Conservation (phyloP, 805 yeast species). For the Kodamaea hsintzibuensis region DNA sequence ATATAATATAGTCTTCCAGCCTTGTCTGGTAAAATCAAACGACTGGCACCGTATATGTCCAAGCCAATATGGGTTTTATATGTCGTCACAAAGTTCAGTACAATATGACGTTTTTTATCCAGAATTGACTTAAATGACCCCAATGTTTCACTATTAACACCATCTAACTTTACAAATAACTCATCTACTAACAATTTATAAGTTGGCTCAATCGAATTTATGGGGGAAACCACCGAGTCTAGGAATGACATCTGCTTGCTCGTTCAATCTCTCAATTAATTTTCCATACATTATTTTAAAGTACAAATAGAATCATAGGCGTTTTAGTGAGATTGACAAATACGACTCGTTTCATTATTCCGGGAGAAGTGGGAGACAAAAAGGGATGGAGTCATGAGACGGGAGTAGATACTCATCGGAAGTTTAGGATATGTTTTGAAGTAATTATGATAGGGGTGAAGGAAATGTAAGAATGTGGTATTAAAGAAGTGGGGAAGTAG, state of each 20-base stretch:
- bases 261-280: not conserved
- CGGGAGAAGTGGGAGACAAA: not conserved
- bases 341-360: too few species aligned
- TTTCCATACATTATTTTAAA: not conserved
- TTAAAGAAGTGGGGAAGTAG: too few species aligned
- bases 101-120: slow-evolving; percentile 26
- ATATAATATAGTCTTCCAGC: slow-evolving; percentile 64
- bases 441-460: too few species aligned
- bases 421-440: too few species aligned
- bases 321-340: too few species aligned
- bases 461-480: too few species aligned
- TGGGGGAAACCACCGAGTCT: slow-evolving; percentile 1
- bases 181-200: slow-evolving; percentile 42
- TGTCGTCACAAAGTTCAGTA: slow-evolving; percentile 29
- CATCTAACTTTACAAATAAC: slow-evolving; percentile 42
- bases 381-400: too few species aligned
- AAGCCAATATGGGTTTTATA: slow-evolving; percentile 39
- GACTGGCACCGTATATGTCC: slow-evolving; percentile 66
- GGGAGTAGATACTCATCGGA: too few species aligned
- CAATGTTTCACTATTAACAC: slow-evolving; percentile 27
- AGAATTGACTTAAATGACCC: slow-evolving; percentile 24
- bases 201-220: slow-evolving; percentile 26
- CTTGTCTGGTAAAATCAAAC: slow-evolving; percentile 60
- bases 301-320: not conserved
- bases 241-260: slow-evolving; percentile 1